Percentiles rank a stretch among this genome's conserved stretches.
These are phyloP conservation scores for Pseudogymnoascus sp. DNA, from an alignment of 2,329 filamentous ascomycete species.

Conservation along the genomic window DNA sequence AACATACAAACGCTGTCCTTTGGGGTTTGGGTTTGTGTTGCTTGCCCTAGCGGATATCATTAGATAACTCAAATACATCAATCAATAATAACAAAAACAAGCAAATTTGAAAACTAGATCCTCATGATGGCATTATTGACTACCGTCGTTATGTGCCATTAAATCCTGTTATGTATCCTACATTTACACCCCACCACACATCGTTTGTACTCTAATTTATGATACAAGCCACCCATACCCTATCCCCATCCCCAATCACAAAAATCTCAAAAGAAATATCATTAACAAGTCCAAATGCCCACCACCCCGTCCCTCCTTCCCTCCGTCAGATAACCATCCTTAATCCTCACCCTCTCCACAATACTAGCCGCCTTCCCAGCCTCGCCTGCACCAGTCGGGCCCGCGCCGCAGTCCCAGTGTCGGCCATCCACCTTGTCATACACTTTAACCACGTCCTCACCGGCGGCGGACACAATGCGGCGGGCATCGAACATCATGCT, in stretches of 20 bases:
- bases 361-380: constrained; percentile 51
- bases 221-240: not conserved
- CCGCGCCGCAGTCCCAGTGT: constrained; percentile 94
- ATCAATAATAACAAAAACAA: not conserved
- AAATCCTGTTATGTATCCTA: constrained; percentile 5
- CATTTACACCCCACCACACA: not conserved
- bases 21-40: not conserved
- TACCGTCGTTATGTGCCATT: not conserved
- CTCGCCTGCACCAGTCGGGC: constrained; percentile 59
- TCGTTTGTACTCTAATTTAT: not conserved
- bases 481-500: constrained; percentile 96
- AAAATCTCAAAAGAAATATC: not conserved
- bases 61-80: not conserved
- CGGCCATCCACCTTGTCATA: constrained; percentile 95
- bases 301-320: constrained; percentile 80
- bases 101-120: not conserved
- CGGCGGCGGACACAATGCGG: constrained; percentile 80
- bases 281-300: constrained; percentile 77
- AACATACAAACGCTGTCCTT: not conserved
- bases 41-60: not conserved
- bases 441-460: constrained; percentile 91
- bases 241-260: not conserved
- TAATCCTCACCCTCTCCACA: constrained; percentile 80
- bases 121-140: not conserved
- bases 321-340: constrained; percentile 89